Evolutionary conservation across 2,329 filamentous ascomycete species (phyloP).

Genomic region (Aschersonia sp.): DNA sequence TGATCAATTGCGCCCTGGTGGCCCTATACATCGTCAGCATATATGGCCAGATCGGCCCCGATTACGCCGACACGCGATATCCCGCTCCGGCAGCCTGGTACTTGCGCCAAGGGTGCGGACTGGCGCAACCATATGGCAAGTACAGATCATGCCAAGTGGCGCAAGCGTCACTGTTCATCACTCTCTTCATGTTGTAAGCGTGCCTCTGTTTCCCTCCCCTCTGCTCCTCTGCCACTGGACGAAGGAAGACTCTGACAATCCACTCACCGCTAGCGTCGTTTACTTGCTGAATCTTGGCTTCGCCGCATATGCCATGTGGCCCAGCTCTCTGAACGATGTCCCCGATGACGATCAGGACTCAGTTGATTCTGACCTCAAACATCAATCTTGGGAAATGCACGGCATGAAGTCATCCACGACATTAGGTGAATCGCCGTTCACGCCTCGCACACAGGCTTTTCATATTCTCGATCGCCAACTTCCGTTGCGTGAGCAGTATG

Average conservation of each 20-base stretch:
- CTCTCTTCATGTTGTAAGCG: slow-evolving; percentile 54
- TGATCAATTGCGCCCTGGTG: slow-evolving; percentile 42
- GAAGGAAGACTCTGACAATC: not conserved
- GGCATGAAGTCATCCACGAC: slow-evolving; percentile 25
- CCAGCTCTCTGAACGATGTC: slow-evolving; percentile 33
- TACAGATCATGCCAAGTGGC: slow-evolving; percentile 52
- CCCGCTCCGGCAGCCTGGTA: slow-evolving; percentile 59
- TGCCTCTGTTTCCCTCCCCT: not conserved
- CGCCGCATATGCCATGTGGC: slow-evolving; percentile 42
- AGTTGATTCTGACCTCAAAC: slow-evolving; percentile 18
- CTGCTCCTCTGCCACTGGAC: not conserved
- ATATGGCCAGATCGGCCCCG: slow-evolving; percentile 59
- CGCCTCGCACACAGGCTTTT: slow-evolving; percentile 54
- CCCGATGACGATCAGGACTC: slow-evolving; percentile 29
- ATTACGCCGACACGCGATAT: slow-evolving; percentile 51
- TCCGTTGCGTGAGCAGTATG: slow-evolving; percentile 27
- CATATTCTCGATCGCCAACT: slow-evolving; percentile 45
- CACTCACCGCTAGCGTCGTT: slow-evolving; percentile 30
- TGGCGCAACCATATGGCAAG: slow-evolving; percentile 38
- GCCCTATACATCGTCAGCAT: slow-evolving; percentile 51
- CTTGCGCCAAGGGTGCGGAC: slow-evolving; percentile 52
- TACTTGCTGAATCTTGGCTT: slow-evolving; percentile 46
- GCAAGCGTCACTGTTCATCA: slow-evolving; percentile 50
- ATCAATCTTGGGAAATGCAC: slow-evolving; percentile 44
- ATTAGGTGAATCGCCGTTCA: slow-evolving; percentile 31